A percentile compares a stretch with the other conserved stretches of the same genome.
Evolutionary conservation across 2,329 filamentous ascomycete genomes (phyloP).

Genomic region (Zymoseptoria passerinii): DNA sequence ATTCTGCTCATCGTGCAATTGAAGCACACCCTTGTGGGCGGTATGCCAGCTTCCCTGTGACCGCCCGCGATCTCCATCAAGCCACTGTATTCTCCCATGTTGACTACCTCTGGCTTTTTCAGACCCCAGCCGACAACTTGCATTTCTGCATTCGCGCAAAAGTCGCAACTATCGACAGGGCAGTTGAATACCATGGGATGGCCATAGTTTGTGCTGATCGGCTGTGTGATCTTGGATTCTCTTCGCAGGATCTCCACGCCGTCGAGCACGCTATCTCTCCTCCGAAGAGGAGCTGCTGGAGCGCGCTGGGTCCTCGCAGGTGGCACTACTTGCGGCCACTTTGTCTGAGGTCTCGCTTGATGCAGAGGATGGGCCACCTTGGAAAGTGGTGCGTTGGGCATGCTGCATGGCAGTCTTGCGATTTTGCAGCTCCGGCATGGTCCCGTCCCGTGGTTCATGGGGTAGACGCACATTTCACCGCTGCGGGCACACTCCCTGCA

Average conservation of each 20-base stretch:
- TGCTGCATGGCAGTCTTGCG: slow-evolving; percentile 1
- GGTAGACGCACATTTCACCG: slow-evolving; percentile 12
- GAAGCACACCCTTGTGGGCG: slow-evolving; percentile 33
- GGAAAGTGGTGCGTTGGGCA: background rate
- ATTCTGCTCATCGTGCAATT: slow-evolving; percentile 31
- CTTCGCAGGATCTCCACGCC: background rate
- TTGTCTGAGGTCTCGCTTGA: background rate
- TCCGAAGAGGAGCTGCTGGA: background rate
- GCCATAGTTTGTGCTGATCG: slow-evolving; percentile 31
- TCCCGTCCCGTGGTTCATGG: background rate
- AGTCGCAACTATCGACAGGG: slow-evolving; percentile 31
- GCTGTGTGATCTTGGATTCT: background rate
- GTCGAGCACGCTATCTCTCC: slow-evolving; percentile 5
- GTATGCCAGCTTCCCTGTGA: slow-evolving; percentile 22
- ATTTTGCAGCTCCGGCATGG: slow-evolving; percentile 15
- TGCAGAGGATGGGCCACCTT: background rate
- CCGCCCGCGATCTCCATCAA: slow-evolving; percentile 30
- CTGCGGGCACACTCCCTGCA: slow-evolving; percentile 10
- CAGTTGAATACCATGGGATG: slow-evolving; percentile 36
- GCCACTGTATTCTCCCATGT: slow-evolving; percentile 25
- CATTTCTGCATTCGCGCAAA: slow-evolving; percentile 32
- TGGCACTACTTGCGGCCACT: background rate
- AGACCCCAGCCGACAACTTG: slow-evolving; percentile 31
- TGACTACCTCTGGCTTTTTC: slow-evolving; percentile 25
- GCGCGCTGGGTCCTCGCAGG: background rate